Evolutionary conservation across 306 rosid genomes (phyloP), one percentile per base, ranked within the genome.

Genomic region (Medicago arabica): DNA sequence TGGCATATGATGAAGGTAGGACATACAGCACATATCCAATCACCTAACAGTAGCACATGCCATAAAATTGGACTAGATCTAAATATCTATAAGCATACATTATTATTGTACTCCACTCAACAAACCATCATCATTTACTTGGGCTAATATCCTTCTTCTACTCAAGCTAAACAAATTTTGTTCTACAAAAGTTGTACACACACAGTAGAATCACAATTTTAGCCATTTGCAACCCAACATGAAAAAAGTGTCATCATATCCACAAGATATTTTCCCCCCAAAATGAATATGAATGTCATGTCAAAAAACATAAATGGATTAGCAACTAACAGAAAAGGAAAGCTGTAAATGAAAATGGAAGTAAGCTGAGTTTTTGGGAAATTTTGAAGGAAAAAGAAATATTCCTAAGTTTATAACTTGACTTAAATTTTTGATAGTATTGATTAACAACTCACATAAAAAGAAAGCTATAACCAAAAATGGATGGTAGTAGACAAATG

Each of bases 21-120:
- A 41, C 31, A 69, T 77, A 83, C 82, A 83, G 41, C 81, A 82
- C 76, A 73, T 10, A 63, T 68, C 75, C 80, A 82, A 67, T 81
- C 53, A 49, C 36, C 62, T 23, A 75, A 72, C 21, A 74, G 67
- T 44, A 39, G 61, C 46, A 87, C 49, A 78, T 63, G 65, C 76
- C 62, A 54, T 19, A 28, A 62, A 70, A 80, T 73, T 28, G 76
- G 66, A 77, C 62, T 83, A 41, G 14, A 46, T 49, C 49, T 57
- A 47, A 76, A 28, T 31, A 63, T 59, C 64, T 49, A 80, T 28
- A 76, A 72, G 59, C 85, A 75, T 78, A 55, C 74, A 18, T 64
- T 23, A 77, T 65, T 47, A 58, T 58, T 12, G 12, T 81, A 80
- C 74, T 68, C 79, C 85, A 73, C 72, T 69, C 38, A 68, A 51